Conservation (phyloP, 2,329 filamentous ascomycete species). For the Magnaporthales sp. region DNA sequence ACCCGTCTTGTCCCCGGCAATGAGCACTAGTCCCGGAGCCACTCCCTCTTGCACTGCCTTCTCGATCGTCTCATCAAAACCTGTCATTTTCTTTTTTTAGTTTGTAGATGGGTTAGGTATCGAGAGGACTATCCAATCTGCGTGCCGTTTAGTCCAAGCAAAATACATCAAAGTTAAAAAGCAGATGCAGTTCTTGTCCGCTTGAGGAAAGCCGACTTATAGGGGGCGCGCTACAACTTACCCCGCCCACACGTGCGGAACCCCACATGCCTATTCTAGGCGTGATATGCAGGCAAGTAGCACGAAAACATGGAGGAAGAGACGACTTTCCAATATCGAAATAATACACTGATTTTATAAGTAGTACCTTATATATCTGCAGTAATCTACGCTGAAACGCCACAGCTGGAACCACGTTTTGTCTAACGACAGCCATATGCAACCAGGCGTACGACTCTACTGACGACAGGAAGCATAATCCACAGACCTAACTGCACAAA, state of each 20-base stretch:
- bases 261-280: neutral
- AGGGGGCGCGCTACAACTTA: neutral
- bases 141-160: neutral
- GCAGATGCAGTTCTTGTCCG: neutral
- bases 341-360: neutral
- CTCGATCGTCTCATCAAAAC: slow-evolving; percentile 11
- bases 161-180: neutral
- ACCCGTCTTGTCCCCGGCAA: slow-evolving; percentile 12
- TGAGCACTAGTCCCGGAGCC: slow-evolving; percentile 13
- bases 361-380: neutral
- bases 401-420: neutral
- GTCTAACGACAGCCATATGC: neutral
- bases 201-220: neutral
- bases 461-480: neutral
- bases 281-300: neutral
- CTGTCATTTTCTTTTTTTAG: slow-evolving; percentile 3
- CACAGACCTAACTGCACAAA: neutral
- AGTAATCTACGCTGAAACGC: neutral
- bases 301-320: neutral
- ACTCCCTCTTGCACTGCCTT: slow-evolving; percentile 12
- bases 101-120: neutral
- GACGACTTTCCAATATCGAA: neutral
- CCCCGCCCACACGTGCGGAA: neutral
- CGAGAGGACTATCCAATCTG: neutral
- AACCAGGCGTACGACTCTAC: neutral